phyloP scores from a whole-genome alignment of 2,329 filamentous ascomycete genomes.

The Delphinella strobiligena region DNA sequence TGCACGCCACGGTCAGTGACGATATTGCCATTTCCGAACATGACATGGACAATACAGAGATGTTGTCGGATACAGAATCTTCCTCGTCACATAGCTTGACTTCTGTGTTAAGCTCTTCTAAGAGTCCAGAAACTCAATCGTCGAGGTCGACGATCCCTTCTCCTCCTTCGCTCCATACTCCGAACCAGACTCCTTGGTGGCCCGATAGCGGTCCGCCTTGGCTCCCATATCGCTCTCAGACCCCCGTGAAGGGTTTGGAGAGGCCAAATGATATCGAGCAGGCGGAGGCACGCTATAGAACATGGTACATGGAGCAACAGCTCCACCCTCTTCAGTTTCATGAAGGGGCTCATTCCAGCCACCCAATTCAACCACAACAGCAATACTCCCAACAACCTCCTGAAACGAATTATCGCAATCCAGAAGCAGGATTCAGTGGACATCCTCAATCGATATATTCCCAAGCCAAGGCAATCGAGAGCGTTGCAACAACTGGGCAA shows the following conservation, averaged over 20 bases:
- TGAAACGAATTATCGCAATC: too few species aligned
- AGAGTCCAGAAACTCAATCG: conserved; percentile 19
- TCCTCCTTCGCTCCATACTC: conserved; percentile 15
- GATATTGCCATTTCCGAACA: neutral
- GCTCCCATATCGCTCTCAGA: conserved; percentile 10
- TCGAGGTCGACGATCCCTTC: conserved; percentile 20
- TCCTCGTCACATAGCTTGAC: neutral
- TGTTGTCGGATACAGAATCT: neutral
- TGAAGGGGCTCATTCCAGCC: neutral
- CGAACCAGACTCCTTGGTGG: conserved; percentile 17
- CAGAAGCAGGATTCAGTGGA: too few species aligned
- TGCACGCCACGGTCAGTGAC: neutral
- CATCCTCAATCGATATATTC: too few species aligned
- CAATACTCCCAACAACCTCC: conserved; percentile 3
- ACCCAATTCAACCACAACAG: neutral
- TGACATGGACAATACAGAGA: neutral
- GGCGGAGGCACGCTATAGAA: conserved; percentile 8
- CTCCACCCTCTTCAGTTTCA: neutral
- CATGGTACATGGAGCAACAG: conserved; percentile 1
- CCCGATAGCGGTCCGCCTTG: conserved; percentile 3
- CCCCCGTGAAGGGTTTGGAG: conserved; percentile 15
- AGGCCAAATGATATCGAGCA: conserved; percentile 15
- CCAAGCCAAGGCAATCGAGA: too few species aligned
- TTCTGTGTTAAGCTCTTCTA: conserved; percentile 20
- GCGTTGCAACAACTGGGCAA: neutral